These are phyloP conservation scores for Candida endomychidarum DNA, from an alignment of 805 yeast genomes.

Conservation along the genomic window DNA sequence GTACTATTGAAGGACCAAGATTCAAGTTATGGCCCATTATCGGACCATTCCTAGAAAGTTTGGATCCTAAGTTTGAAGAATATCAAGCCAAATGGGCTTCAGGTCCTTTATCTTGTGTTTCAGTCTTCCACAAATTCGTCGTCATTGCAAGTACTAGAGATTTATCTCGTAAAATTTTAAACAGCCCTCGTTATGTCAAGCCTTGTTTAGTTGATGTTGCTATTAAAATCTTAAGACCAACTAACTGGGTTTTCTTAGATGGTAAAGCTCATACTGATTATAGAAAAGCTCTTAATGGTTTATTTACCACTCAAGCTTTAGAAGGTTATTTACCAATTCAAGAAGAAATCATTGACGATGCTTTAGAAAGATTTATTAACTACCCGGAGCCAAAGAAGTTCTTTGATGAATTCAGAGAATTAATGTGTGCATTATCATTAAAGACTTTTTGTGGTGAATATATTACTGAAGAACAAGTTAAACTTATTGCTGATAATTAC, in stretches of 20 bases:
- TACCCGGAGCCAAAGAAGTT: slow-evolving; percentile 67
- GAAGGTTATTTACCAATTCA: slow-evolving; percentile 80
- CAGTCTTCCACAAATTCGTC: slow-evolving; percentile 96
- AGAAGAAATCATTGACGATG: slow-evolving; percentile 81
- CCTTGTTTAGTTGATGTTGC: slow-evolving; percentile 99
- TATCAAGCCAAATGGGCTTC: slow-evolving; percentile 92
- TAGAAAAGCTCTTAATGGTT: slow-evolving; percentile 84
- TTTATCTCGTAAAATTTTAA: slow-evolving; percentile 80
- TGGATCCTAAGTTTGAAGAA: slow-evolving; percentile 94
- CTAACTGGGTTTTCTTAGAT: slow-evolving; percentile 97
- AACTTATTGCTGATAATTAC: slow-evolving; percentile 87
- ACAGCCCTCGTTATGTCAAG: slow-evolving; percentile 83
- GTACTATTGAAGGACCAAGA: slow-evolving; percentile 85
- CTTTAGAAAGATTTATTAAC: slow-evolving; percentile 67
- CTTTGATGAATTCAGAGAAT: slow-evolving; percentile 93
- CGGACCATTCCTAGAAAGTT: slow-evolving; percentile 92
- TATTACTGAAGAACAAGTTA: slow-evolving; percentile 88
- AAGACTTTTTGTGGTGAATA: slow-evolving; percentile 95
- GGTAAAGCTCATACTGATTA: slow-evolving; percentile 95
- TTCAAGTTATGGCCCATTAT: slow-evolving; percentile 91
- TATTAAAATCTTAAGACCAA: slow-evolving; percentile 85
- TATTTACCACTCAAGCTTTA: slow-evolving; percentile 82
- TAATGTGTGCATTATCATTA: slow-evolving; percentile 90
- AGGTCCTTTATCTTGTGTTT: slow-evolving; percentile 93
- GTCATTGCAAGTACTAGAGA: slow-evolving; percentile 90